These are phyloP conservation scores for Peronosclerospora sorghi DNA, from an alignment of 352 stramenopile species.

Conservation along the genomic window DNA sequence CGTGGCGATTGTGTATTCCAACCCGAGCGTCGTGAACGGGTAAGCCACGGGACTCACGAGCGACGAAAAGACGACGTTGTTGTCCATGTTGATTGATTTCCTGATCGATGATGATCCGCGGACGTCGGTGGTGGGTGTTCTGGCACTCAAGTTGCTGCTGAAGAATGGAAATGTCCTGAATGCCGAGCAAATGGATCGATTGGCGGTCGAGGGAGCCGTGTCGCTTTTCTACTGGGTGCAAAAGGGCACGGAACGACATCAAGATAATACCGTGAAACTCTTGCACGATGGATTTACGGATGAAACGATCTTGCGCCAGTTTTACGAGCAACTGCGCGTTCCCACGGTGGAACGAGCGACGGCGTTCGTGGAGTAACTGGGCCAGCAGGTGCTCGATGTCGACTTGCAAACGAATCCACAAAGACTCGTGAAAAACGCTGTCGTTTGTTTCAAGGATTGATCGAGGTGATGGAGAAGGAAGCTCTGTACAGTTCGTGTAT, in stretches of 20 bases:
- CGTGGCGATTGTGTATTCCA: conserved; percentile 68
- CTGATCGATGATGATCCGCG: conserved; percentile 57
- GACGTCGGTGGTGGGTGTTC: conserved; percentile 61
- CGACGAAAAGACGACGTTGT: conserved; percentile 43
- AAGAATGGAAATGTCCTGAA: conserved; percentile 47
- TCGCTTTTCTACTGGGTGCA: conserved; percentile 79
- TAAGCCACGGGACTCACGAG: conserved; percentile 29
- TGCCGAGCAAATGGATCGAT: conserved; percentile 48
- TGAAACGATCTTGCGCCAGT: conserved; percentile 34
- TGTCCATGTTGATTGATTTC: conserved; percentile 63
- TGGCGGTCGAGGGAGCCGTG: conserved; percentile 57
- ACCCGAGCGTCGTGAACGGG: conserved; percentile 44
- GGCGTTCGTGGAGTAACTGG: conserved; percentile 50
- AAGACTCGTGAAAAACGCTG: conserved; percentile 62
- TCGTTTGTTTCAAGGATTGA: conserved; percentile 40
- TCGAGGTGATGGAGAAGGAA: conserved; percentile 31
- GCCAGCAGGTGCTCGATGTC: conserved; percentile 59
- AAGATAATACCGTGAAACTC: conserved; percentile 70
- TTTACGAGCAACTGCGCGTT: conserved; percentile 52
- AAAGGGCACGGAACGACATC: no score
- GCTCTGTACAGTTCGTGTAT: conserved; percentile 37
- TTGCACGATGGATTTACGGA: conserved; percentile 58
- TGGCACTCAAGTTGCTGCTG: conserved; percentile 54
- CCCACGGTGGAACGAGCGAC: conserved; percentile 36
- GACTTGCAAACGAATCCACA: conserved; percentile 37